A percentile compares a stretch with the other conserved stretches of the same genome.
Conservation (phyloP, 2,329 filamentous ascomycete genomes). For the Samsoniella hepiali region DNA sequence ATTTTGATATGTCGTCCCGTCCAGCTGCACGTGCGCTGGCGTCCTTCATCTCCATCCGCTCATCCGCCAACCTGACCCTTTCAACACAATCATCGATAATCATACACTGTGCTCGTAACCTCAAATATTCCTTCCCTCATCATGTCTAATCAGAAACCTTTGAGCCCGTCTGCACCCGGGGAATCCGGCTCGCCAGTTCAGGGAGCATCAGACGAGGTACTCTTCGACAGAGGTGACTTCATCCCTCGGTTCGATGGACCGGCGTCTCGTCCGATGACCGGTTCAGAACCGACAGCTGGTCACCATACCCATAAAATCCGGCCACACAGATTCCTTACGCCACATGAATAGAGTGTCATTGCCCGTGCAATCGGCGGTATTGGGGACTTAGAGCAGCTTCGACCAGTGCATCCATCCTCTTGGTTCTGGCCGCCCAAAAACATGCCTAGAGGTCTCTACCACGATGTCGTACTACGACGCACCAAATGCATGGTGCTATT, state of each 20-base stretch:
- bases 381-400: slow-evolving; percentile 42
- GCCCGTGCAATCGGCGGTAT: slow-evolving; percentile 48
- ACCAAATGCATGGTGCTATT: slow-evolving; percentile 45
- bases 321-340: slow-evolving; percentile 40
- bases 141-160: not conserved
- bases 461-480: slow-evolving; percentile 44
- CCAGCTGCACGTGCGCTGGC: not conserved
- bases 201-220: slow-evolving; percentile 9
- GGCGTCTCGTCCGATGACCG: not conserved
- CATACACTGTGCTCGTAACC: not conserved
- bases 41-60: not conserved
- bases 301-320: slow-evolving; percentile 22
- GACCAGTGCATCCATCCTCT: slow-evolving; percentile 40
- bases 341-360: slow-evolving; percentile 45
- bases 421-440: slow-evolving; percentile 46
- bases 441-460: slow-evolving; percentile 48
- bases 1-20: not conserved
- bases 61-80: not conserved
- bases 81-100: not conserved
- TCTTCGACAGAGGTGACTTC: slow-evolving; percentile 15
- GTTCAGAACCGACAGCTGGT: slow-evolving; percentile 9
- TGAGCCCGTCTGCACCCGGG: not conserved
- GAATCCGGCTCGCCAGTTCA: not conserved
- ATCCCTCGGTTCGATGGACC: slow-evolving; percentile 1
- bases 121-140: not conserved